These are phyloP conservation scores for Trametes pubescens DNA, from an alignment of 1,284 basidiomycete species.

Conservation along the genomic window DNA sequence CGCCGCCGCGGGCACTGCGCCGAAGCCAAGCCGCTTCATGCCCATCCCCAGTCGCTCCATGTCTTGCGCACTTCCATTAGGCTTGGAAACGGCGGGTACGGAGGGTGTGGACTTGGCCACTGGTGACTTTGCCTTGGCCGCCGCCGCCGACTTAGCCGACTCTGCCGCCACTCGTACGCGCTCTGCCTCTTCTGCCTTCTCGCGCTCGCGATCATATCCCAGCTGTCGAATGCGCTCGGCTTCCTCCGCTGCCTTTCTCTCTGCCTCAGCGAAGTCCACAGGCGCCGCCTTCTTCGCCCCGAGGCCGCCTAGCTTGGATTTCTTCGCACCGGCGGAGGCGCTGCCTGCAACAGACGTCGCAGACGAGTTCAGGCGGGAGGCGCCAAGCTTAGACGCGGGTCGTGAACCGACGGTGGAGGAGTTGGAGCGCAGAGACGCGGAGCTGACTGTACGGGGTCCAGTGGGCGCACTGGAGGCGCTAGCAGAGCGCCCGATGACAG, in stretches of 20 bases:
- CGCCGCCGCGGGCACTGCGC: conserved; percentile 72
- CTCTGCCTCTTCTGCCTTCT: conserved; percentile 75
- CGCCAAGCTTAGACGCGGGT: conserved; percentile 55
- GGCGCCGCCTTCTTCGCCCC: conserved; percentile 87
- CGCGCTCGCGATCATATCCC: conserved; percentile 86
- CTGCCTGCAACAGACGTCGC: conserved; percentile 42
- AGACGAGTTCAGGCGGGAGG: conserved; percentile 64
- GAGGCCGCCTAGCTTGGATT: conserved; percentile 81
- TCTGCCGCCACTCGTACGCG: conserved; percentile 64
- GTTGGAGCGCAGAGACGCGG: conserved; percentile 60
- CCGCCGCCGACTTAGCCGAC: conserved; percentile 44
- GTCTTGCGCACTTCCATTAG: conserved; percentile 53
- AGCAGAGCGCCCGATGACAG: conserved; percentile 59
- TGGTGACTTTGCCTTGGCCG: conserved; percentile 38
- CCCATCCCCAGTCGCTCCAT: conserved; percentile 80
- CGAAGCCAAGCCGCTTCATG: conserved; percentile 89
- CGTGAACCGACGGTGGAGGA: conserved; percentile 48
- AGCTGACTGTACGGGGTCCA: conserved; percentile 71
- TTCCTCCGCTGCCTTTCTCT: conserved; percentile 87
- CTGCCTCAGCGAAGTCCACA: conserved; percentile 93
- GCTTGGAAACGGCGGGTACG: conserved; percentile 34
- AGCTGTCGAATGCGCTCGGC: conserved; percentile 89
- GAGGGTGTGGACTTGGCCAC: conserved; percentile 40
- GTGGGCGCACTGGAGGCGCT: conserved; percentile 51
- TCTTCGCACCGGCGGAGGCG: conserved; percentile 54